A percentile compares a stretch with the other conserved stretches of the same genome.
phyloP scores from a whole-genome alignment of 1,284 basidiomycete genomes.

The Anthracocystis panici-leucophaei region DNA sequence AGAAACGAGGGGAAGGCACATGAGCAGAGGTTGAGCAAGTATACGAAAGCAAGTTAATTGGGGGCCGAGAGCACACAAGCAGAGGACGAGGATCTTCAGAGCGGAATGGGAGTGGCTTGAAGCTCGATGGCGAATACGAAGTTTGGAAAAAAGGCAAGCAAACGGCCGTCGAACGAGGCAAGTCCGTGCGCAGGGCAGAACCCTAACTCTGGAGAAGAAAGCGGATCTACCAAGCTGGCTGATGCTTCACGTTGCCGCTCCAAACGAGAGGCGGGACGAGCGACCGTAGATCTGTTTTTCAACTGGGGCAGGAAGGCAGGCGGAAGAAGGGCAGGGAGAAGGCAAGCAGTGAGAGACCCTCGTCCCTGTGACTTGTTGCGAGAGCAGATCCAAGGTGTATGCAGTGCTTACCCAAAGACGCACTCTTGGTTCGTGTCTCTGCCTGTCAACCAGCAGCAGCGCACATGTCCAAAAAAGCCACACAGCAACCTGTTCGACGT shows the following conservation, averaged over 20 bases:
- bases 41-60: not conserved
- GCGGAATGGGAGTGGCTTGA: constrained; percentile 20
- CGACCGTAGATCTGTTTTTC: constrained; percentile 25
- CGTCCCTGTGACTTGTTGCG: not conserved
- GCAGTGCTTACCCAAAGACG: constrained; percentile 48
- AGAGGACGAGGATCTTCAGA: constrained; percentile 22
- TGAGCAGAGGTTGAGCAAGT: not conserved
- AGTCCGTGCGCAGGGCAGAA: constrained; percentile 28
- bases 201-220: constrained; percentile 11
- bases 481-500: not conserved
- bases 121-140: constrained; percentile 38
- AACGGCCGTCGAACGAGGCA: constrained; percentile 12
- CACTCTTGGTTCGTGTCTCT: constrained; percentile 22
- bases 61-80: constrained; percentile 12
- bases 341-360: too few species aligned
- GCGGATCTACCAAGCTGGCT: constrained; percentile 6
- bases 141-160: constrained; percentile 1
- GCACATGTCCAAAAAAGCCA: constrained; percentile 13
- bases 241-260: constrained; percentile 8
- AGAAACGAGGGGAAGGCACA: not conserved
- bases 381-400: constrained; percentile 5
- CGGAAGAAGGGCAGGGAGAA: not conserved
- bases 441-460: constrained; percentile 19
- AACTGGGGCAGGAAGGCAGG: constrained; percentile 3
- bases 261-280: constrained; percentile 11